phyloP scores from a whole-genome alignment of 305 asterid genomes.

The Petunia hybrid region DNA sequence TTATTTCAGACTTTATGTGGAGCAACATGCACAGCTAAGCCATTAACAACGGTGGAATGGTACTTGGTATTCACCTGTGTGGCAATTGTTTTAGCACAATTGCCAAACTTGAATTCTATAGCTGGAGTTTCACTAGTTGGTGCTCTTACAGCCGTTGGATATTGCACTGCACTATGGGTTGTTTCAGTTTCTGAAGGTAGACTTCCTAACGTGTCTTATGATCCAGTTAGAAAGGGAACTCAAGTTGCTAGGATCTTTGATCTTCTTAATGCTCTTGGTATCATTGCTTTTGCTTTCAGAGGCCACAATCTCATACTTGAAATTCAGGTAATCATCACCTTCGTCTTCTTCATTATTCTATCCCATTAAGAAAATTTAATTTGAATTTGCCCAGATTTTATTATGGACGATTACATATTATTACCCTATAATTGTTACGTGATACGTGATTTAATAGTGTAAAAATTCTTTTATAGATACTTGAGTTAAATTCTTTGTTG shows the following conservation, averaged over 20 bases:
- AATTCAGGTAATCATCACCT: slow-evolving; percentile 62
- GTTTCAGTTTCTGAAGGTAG: slow-evolving; percentile 74
- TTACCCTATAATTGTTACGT: no score
- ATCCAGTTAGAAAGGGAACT: slow-evolving; percentile 48
- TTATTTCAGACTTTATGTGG: slow-evolving; percentile 76
- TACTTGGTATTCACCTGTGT: slow-evolving; percentile 79
- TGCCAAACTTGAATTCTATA: slow-evolving; percentile 88
- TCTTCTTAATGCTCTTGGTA: slow-evolving; percentile 82
- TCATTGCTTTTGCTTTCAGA: slow-evolving; percentile 85
- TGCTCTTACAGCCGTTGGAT: slow-evolving; percentile 79
- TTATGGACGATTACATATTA: no score
- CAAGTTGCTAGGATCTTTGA: slow-evolving; percentile 57
- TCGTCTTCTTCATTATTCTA: neutral
- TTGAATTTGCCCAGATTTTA: no score
- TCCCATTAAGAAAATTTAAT: no score
- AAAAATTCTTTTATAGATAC: neutral
- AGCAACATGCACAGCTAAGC: slow-evolving; percentile 52
- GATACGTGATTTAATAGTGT: neutral
- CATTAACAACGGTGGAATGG: slow-evolving; percentile 80
- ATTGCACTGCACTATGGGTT: slow-evolving; percentile 79
- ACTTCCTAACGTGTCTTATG: slow-evolving; percentile 65
- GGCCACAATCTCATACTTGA: slow-evolving; percentile 94
- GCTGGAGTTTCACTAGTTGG: slow-evolving; percentile 89
- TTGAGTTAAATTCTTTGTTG: no score
- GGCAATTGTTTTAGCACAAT: slow-evolving; percentile 80